Evolutionary conservation across 1,139 yeast genomes (phyloP), one percentile per base, ranked within the genome.

Genomic region (Hemisphaericaspora lyxosophila): DNA sequence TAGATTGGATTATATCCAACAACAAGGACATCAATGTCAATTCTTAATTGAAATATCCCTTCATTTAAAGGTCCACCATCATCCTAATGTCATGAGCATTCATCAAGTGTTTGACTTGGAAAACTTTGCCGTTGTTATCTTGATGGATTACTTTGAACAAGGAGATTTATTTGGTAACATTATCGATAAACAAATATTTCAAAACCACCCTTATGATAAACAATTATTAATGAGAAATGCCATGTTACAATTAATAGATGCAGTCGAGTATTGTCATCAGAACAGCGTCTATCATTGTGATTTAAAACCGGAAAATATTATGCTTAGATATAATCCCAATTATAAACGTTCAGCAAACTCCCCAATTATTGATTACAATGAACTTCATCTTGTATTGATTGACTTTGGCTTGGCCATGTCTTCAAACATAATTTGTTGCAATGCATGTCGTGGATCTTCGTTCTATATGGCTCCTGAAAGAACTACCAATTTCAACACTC

Each of bases 401-500:
- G 97, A 89, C 60, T 89, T 89, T 54, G 97, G 97, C 2, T 70
- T 89, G 18, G 88, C 96, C 12, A 78, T 89, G 45, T 70, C 73
- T 41, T 72, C 79, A 5, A 64, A 72, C 34, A 64, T 64, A 40
- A 77, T 84, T 38, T 76, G 82, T 40, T 79, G 86, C 45, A 85
- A 85, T 51, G 80, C 82, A 29, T 88, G 95, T 46, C 76, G 95
- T 44, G 97, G 97, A 0, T 83, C 94, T 5, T 76, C 87, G 24
- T 89, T 85, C 60, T 89, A 89, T 64, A 89, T 89, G 96, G 87
- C 96, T 0, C 97, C 97, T 5, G 96, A 88, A 60, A 70, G 95
- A 55, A 69, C 85, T 16, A 74, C 73, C 41, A 76, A 77, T 44
- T 70, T 57, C 49, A 63, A 60, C 43, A 64, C 69, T 30, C 63